These are phyloP conservation scores for Hemileccinum impolitum DNA, from an alignment of 768 basidiomycete genomes.

Conservation along the genomic window DNA sequence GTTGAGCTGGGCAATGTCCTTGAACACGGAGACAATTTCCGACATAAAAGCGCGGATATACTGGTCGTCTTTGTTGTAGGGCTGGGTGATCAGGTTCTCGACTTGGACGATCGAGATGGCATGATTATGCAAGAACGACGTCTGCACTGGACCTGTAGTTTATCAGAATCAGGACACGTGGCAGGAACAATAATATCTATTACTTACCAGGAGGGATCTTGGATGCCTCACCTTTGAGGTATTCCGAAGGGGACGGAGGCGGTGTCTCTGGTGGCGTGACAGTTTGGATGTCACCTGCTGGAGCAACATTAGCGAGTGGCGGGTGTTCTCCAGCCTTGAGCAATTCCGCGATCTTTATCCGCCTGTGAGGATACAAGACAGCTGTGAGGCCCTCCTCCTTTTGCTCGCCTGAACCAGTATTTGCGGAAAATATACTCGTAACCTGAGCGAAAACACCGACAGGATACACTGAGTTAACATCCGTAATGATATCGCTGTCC, in stretches of 20 bases:
- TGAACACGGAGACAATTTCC: slow-evolving; percentile 96
- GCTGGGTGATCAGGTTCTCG: slow-evolving; percentile 74
- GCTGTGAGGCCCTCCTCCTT: slow-evolving; percentile 91
- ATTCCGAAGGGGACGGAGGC: slow-evolving; percentile 30
- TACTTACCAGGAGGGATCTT: slow-evolving; percentile 23
- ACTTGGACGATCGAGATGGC: slow-evolving; percentile 87
- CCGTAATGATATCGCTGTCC: slow-evolving; percentile 91
- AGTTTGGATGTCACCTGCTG: slow-evolving; percentile 41
- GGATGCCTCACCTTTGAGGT: slow-evolving; percentile 17
- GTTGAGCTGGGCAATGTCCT: slow-evolving; percentile 96
- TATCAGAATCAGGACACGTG: neutral
- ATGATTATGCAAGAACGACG: slow-evolving; percentile 79
- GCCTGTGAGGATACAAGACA: slow-evolving; percentile 88
- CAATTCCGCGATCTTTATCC: slow-evolving; percentile 85
- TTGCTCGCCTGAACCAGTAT: slow-evolving; percentile 49
- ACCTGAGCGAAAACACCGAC: slow-evolving; percentile 98
- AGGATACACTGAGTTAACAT: slow-evolving; percentile 80
- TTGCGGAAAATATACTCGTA: slow-evolving; percentile 82
- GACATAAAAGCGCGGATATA: slow-evolving; percentile 95
- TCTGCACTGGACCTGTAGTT: slow-evolving; percentile 61
- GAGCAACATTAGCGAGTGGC: slow-evolving; percentile 33
- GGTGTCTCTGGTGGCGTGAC: slow-evolving; percentile 45
- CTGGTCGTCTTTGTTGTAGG: slow-evolving; percentile 91
- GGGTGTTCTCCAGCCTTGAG: slow-evolving; percentile 58
- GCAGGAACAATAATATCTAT: no score